Evolutionary conservation across 352 stramenopile species (phyloP).

Genomic region (Thraustochytrium striatum): DNA sequence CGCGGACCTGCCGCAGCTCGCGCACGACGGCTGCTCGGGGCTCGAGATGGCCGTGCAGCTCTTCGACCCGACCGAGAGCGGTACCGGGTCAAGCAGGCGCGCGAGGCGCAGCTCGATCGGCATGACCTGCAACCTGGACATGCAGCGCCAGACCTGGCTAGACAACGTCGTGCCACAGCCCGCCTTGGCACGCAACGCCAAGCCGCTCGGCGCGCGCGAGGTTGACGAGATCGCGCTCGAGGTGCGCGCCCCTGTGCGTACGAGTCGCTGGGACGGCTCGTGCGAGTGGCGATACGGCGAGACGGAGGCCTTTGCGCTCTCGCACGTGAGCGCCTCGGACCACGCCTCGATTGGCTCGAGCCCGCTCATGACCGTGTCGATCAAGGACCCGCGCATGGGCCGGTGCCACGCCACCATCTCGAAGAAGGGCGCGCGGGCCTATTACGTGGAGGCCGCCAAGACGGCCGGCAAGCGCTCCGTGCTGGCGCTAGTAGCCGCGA

Average conservation of each 20-base stretch:
- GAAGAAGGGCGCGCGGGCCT: background rate
- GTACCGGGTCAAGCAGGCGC: constrained; percentile 3
- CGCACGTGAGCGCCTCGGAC: background rate
- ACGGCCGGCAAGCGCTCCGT: background rate
- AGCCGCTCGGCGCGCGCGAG: background rate
- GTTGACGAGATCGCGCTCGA: constrained; percentile 17
- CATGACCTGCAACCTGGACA: background rate
- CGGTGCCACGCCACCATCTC: constrained; percentile 43
- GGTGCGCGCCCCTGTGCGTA: constrained; percentile 25
- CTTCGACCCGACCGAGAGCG: constrained; percentile 18
- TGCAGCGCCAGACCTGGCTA: too few relatives aligned
- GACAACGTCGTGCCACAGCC: too few relatives aligned
- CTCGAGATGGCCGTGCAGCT: background rate
- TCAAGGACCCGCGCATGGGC: constrained; percentile 40
- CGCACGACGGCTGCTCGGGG: constrained; percentile 27
- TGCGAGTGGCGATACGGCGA: constrained; percentile 19
- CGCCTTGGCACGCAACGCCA: too few relatives aligned
- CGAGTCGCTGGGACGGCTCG: constrained; percentile 17
- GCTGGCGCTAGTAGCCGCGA: constrained; percentile 7
- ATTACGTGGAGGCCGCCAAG: background rate
- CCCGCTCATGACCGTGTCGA: constrained; percentile 30
- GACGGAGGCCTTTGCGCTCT: constrained; percentile 10
- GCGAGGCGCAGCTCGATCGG: background rate
- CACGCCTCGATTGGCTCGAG: constrained; percentile 25
- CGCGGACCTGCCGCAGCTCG: background rate